Evolutionary conservation across 176 grass and related monocot species (phyloP).

Genomic region (Sorghum bicolor): Sorghum_bicolor_NCBIv3 NC_012872.2:59208501-59209000

Average conservation of each 20-base stretch:
- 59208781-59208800: background rate
- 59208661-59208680: background rate
- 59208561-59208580: too few species aligned
- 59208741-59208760: background rate
- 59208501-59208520: too few species aligned
- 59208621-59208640: background rate
- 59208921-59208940: background rate
- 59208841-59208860: background rate
- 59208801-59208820: background rate
- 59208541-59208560: too few species aligned
- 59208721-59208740: background rate
- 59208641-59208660: background rate
- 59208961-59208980: background rate
- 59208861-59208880: background rate
- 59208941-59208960: background rate
- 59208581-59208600: too few species aligned
- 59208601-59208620: too few species aligned
- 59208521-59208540: too few species aligned
- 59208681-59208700: background rate
- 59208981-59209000: background rate
- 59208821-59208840: background rate
- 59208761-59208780: background rate
- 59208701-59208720: background rate
- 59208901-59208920: background rate
- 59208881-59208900: background rate